phyloP scores from a whole-genome alignment of 163 green algal genomes.

The Coccomyxa subellipsoidea region DNA sequence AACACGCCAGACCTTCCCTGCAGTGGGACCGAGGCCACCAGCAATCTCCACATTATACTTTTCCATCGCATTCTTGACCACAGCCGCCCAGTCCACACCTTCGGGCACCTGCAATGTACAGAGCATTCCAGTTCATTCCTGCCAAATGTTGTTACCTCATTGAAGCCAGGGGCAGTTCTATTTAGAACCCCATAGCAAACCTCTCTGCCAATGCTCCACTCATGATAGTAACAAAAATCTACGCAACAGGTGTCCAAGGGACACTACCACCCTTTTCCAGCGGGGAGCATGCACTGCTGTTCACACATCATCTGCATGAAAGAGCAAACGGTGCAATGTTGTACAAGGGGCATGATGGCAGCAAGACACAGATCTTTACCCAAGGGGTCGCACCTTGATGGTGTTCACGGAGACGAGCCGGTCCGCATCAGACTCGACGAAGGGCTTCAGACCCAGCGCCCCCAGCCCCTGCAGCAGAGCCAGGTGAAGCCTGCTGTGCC shows the following conservation, averaged over 20 bases:
- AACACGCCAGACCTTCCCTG: slow-evolving; percentile 83
- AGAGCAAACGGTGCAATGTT: no score
- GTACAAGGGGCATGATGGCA: no score
- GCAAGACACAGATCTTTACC: neutral
- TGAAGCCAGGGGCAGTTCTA: no score
- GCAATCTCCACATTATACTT: slow-evolving; percentile 92
- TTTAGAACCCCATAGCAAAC: neutral
- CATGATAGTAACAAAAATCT: neutral
- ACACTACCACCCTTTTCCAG: neutral
- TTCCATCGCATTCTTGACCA: slow-evolving; percentile 88
- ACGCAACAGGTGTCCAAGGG: neutral
- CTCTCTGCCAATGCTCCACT: neutral
- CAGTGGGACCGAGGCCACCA: slow-evolving; percentile 81
- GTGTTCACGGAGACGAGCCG: slow-evolving; percentile 93
- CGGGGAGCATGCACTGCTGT: no score
- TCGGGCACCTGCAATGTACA: slow-evolving; percentile 76
- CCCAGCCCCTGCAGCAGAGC: slow-evolving; percentile 82
- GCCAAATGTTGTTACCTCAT: no score
- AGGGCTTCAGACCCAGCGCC: slow-evolving; percentile 82
- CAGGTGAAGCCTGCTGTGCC: slow-evolving; percentile 69
- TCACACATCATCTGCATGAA: no score
- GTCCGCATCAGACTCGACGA: slow-evolving; percentile 63
- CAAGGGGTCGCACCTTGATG: slow-evolving; percentile 69
- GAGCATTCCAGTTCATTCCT: no score
- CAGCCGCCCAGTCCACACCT: slow-evolving; percentile 74